Base-by-base conservation (phyloP, 1,284 basidiomycete genomes). In the Apiotrichum siamense region DNA sequence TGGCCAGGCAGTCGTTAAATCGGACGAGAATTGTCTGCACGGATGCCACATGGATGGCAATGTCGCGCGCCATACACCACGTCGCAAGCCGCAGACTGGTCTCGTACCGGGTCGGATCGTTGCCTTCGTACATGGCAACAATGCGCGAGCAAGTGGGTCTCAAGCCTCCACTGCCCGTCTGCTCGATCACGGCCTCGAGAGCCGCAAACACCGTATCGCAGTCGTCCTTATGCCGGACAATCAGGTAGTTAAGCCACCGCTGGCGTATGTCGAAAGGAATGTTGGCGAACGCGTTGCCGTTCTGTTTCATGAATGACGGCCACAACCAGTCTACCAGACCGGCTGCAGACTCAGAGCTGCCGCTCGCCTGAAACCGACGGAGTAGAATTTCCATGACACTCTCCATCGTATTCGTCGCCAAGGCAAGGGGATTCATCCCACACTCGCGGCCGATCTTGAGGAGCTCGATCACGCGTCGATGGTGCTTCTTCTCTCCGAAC, bases 361-460 rank as follows among this genome's bases (percentile, higher is more conserved):
- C 18, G 7, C 20, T n/a, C 4, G 42, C 20, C 23, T 48, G 13
- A 15, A 32, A 4, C 10, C 45, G 26, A 11, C 45, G 20, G 11
- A 47, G 37, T 7, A 47, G 38, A 13, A 6, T 38, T 23, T 15
- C 18, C 15, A 54, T 12, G 20, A 39, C 27, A 26, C 50, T 26
- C 24, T 52, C 40, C 44, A 64, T 20, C 11, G 49, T 41, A 1
- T 13, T 2, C 5, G 17, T 1, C 5, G 57, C 57, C 3, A 69
- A 31, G 2, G 31, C 42, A 7, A 29, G 36, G 2, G 59, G 39
- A 15, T 47, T 44, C 65, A 72, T 61, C 0, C 57, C 58, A 47
- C 64, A 70, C 26, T 46, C 42, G 15, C 53, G 50, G 2, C 64
- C 65, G 12, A 72, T 54, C 7, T 32, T 21, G 4, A 70, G 36